Conservation (phyloP, 1,284 basidiomycete genomes). For the Ganoderma multipileum region DNA sequence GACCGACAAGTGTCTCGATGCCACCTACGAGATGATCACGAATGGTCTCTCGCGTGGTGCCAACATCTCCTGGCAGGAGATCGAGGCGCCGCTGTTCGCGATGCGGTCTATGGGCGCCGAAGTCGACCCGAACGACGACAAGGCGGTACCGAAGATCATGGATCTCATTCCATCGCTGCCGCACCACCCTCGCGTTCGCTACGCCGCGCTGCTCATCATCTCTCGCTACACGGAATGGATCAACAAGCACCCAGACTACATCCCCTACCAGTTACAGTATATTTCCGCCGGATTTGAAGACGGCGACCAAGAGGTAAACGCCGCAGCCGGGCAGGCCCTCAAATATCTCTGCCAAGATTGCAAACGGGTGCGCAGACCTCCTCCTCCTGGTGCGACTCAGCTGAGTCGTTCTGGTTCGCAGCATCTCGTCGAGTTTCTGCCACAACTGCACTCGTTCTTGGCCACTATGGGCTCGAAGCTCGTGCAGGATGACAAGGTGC, state of each 20-base stretch:
- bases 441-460: conserved; percentile 92
- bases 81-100: conserved; percentile 97
- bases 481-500: conserved; percentile 85
- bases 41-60: conserved; percentile 67
- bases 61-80: conserved; percentile 88
- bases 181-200: conserved; percentile 90
- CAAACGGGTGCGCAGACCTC: conserved; percentile 63
- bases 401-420: conserved; percentile 39
- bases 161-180: conserved; percentile 93
- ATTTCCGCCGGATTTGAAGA: conserved; percentile 93
- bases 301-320: conserved; percentile 81
- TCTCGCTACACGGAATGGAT: conserved; percentile 99
- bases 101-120: conserved; percentile 99
- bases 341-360: conserved; percentile 99
- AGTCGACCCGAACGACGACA: conserved; percentile 85
- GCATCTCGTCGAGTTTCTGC: conserved; percentile 92
- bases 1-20: conserved; percentile 83
- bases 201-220: conserved; percentile 95
- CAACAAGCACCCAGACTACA: conserved; percentile 88
- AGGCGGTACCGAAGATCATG: conserved; percentile 94
- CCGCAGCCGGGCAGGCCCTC: conserved; percentile 95
- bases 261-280: conserved; percentile 88
- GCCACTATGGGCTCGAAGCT: conserved; percentile 80
- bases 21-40: conserved; percentile 85
- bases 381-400: conserved; percentile 7